phyloP scores from a whole-genome alignment of 2,329 filamentous ascomycete species.

The Fusarium haematococcum region DNA sequence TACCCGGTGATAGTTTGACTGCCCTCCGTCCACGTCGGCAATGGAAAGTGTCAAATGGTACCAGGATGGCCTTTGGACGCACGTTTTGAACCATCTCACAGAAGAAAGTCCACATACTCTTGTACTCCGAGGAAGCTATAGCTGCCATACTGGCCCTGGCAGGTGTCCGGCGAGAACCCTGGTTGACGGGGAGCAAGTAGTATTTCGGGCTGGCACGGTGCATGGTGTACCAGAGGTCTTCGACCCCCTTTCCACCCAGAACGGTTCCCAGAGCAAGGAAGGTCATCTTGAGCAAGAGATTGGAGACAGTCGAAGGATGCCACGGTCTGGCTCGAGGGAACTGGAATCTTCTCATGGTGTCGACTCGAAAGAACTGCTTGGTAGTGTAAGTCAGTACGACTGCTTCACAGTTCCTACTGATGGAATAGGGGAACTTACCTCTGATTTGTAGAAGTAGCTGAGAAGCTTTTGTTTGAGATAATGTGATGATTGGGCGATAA shows the following conservation, averaged over 20 bases:
- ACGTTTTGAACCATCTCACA: background rate
- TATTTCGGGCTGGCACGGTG: background rate
- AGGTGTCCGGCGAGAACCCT: background rate
- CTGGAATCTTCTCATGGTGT: background rate
- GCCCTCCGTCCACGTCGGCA: background rate
- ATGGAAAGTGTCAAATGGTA: background rate
- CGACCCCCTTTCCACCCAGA: background rate
- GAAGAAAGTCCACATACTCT: background rate
- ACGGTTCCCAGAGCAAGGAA: background rate
- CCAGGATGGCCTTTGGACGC: background rate
- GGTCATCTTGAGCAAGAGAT: background rate
- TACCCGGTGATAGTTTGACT: background rate
- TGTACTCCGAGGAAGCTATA: background rate
- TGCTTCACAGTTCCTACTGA: background rate
- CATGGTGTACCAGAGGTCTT: background rate
- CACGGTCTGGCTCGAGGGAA: background rate
- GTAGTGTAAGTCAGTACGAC: background rate
- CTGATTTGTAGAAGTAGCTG: background rate
- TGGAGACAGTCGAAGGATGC: background rate
- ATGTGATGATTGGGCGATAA: background rate
- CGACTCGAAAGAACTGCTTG: background rate
- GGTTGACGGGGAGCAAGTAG: background rate
- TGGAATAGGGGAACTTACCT: background rate
- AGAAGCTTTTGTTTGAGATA: background rate
- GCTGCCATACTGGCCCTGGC: background rate